A percentile compares a stretch with the other conserved stretches of the same genome.
Evolutionary conservation across 352 stramenopile species (phyloP).

Genomic region (Globisporangium recalcitrans): DNA sequence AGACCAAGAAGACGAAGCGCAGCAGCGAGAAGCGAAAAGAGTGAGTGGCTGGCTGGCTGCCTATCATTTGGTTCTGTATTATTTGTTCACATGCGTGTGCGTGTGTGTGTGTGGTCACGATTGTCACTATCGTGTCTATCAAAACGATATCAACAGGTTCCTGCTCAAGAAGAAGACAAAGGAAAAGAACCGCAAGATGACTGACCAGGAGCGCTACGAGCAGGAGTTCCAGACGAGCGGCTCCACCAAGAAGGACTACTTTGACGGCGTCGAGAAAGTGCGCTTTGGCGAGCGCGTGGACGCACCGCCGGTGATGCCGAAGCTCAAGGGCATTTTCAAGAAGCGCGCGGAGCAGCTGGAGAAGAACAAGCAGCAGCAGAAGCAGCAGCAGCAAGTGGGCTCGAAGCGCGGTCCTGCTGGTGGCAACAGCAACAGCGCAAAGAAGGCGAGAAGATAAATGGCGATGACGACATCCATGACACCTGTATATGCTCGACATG

Average conservation of each 20-base stretch:
- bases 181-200: conserved; percentile 64
- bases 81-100: not conserved
- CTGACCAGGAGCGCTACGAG: conserved; percentile 75
- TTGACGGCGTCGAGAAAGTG: conserved; percentile 54
- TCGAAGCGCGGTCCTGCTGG: not conserved
- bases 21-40: conserved; percentile 74
- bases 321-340: conserved; percentile 77
- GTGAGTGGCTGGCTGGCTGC: conserved; percentile 19
- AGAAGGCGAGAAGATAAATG: conserved; percentile 1
- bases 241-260: conserved; percentile 66
- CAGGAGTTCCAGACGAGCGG: conserved; percentile 68
- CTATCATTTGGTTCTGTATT: not conserved
- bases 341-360: conserved; percentile 56
- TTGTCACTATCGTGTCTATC: not conserved
- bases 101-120: not conserved
- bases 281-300: conserved; percentile 76
- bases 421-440: not conserved
- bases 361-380: conserved; percentile 22
- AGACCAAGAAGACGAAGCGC: conserved; percentile 68
- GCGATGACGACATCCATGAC: not conserved
- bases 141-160: conserved; percentile 23
- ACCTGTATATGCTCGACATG: not conserved
- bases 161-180: conserved; percentile 80
- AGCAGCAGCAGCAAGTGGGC: not conserved
- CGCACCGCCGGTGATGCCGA: conserved; percentile 75